Base-by-base conservation (phyloP, 2,329 filamentous ascomycete species). In the Fusarium setosum region DNA sequence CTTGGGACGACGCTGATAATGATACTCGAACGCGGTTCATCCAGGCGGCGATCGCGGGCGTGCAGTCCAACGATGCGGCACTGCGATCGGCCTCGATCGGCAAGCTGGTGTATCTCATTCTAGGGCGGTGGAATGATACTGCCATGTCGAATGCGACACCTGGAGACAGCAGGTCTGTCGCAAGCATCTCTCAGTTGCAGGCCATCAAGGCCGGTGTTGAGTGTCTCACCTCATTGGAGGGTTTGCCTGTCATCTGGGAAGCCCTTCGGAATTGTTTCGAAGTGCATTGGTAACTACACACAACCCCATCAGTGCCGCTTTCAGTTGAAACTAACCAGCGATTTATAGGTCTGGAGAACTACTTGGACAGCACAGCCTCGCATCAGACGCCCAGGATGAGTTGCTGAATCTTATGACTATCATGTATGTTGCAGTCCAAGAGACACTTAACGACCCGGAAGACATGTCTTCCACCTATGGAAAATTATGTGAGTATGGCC, bases 41-140 rank as follows among this genome's bases (percentile, higher is more conserved):
- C 32, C 76, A 81, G 60, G 79, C 80, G 18, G 81, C 87, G 35
- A 80, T 91, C 65, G 76, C 73, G 0, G 77, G 76, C 12, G 62
- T 79, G 35, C 77, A 81, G 59, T 79, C 80, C 26, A 77, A 79
- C 42, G 83, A 89, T 55, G 75, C 82, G 26, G 78, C 81, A 15
- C 74, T 83, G 52, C 80, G 86, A 9, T 80, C 80, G 47, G 84
- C 84, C 47, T 84, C 83, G 13, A 81, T 91, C 29, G 86, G 86
- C 31, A 84, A 83, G 42, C 75, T 90, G 41, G 77, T 88, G 5
- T 90, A 90, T 70, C 75, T 92, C 23, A 80, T 90, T 13, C 83
- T 92, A 6, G 92, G 92, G 2, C 82, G 89, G 32, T 94, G 92
- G 92, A 86, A 84, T 4, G 83, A 89, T 47, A 92, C 89, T 11